phyloP scores from a whole-genome alignment of 2,329 filamentous ascomycete species.

The Exophiala xenobiotica region DNA sequence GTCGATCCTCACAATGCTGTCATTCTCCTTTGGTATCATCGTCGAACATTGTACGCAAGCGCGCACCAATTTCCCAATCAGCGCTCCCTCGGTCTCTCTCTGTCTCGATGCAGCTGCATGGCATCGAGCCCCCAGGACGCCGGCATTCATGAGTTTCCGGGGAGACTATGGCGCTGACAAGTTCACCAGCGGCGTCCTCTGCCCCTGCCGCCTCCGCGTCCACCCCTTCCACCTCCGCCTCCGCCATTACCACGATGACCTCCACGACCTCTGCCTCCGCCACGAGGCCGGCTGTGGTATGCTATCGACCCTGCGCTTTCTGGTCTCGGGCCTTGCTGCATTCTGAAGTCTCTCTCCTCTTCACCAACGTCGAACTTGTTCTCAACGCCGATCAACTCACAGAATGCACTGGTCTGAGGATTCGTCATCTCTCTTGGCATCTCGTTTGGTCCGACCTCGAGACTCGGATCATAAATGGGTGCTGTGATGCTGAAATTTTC shows the following conservation, averaged over 20 bases:
- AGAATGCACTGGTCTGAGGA: conserved; percentile 80
- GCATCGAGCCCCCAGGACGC: no score
- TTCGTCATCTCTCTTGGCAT: conserved; percentile 81
- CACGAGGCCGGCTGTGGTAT: conserved; percentile 23
- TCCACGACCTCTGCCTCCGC: conserved; percentile 24
- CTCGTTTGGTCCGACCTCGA: conserved; percentile 59
- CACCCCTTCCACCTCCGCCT: conserved; percentile 13
- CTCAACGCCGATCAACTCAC: conserved; percentile 70
- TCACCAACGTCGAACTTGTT: conserved; percentile 75
- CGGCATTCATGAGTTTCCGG: no score
- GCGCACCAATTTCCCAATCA: background rate
- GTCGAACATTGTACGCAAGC: background rate
- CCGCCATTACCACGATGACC: conserved; percentile 21
- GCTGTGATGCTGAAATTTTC: conserved; percentile 76
- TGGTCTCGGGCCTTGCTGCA: conserved; percentile 57
- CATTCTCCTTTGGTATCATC: conserved; percentile 1
- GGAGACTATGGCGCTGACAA: no score
- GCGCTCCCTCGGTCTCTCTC: no score
- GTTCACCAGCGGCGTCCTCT: conserved; percentile 10
- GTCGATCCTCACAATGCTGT: no score
- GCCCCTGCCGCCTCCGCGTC: conserved; percentile 19
- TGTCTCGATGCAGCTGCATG: no score
- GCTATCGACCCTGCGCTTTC: conserved; percentile 32
- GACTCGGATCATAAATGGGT: conserved; percentile 62
- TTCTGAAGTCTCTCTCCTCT: conserved; percentile 65